Evolutionary conservation across 2,329 filamentous ascomycete genomes (phyloP), one percentile per base, ranked within the genome.

Genomic region (Fonsecaea pedrosoi): DNA sequence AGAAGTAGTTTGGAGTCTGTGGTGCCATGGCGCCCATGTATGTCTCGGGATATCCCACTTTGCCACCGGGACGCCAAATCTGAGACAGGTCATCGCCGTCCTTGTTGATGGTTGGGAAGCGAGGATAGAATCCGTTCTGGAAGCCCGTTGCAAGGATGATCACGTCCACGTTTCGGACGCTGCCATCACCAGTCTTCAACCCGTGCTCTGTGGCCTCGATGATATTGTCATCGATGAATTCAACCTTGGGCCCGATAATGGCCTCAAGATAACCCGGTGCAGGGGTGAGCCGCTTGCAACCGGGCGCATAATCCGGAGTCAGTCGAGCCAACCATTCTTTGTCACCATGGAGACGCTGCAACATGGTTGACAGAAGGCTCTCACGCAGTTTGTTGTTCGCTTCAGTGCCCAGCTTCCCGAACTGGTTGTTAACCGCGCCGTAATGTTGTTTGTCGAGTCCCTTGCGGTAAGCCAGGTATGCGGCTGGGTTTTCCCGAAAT

Each of bases 141-240:
- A 78, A 78, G 0, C 77, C 77, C 2, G 77, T 78, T 7, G 77
- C 77, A 54, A 76, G 78, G 38, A 76, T 73, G 8, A 78, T 69
- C n/a, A 74, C 69, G 40, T 78, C 76, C 3, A 74, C 70, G 1
- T 71, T 69, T 45, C 74, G 71, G 58, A 76, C 73, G 15, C 70
- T 70, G 8, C 76, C 75, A 37, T 77, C 76, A 1, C 73, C 73
- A 0, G 74, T 75, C 21, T 74, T 53, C 21, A 79, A 75, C 4
- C 71, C 72, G 2, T 67, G 65, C 25, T 67, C 37, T 13, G 65
- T 69, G 50, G 71, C 60, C 9, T 57, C 15, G 13, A 60, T 50
- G 45, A 74, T 72, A 6, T 42, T 30, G n/a, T 61, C 64, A 2
- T 59, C 60, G 42, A 72, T 68, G 30, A 68, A 71, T 6, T 69